Percentiles rank a stretch among this genome's conserved stretches.
Evolutionary conservation across 2,329 filamentous ascomycete genomes (phyloP).

Genomic region (Myriosclerotinia scirpicola): DNA sequence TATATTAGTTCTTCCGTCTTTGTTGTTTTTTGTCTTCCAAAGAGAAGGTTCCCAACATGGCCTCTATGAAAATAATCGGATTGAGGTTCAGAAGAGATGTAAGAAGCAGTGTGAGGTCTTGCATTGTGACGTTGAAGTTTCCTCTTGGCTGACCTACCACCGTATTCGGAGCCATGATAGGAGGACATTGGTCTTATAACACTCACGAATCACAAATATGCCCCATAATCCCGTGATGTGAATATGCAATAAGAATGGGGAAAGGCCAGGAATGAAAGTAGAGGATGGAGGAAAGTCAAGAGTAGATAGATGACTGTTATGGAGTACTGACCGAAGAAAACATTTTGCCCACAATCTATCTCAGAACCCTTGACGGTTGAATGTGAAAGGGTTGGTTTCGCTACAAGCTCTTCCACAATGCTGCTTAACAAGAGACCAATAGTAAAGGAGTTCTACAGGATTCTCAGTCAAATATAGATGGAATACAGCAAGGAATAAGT

Average conservation of each 20-base stretch:
- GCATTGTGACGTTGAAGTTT: constrained; percentile 17
- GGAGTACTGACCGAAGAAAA: constrained; percentile 30
- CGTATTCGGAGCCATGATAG: neutral
- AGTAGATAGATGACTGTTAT: constrained; percentile 4
- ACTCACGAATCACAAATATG: constrained; percentile 7
- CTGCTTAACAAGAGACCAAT: constrained; percentile 19
- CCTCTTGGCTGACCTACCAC: constrained; percentile 17
- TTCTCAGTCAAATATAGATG: constrained; percentile 1
- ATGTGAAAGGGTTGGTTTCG: constrained; percentile 18
- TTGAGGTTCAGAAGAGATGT: constrained; percentile 12
- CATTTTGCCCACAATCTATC: constrained; percentile 26
- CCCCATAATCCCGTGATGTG: constrained; percentile 20
- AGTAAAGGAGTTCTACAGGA: neutral
- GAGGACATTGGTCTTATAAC: constrained; percentile 16
- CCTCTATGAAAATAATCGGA: constrained; percentile 19
- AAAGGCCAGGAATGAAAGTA: neutral
- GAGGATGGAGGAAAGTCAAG: neutral
- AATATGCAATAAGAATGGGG: constrained; percentile 18
- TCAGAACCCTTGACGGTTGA: constrained; percentile 15
- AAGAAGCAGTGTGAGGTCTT: constrained; percentile 19
- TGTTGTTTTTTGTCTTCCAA: constrained; percentile 19
- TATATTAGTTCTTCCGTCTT: constrained; percentile 21
- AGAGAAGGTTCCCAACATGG: constrained; percentile 19
- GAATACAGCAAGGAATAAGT: constrained; percentile 7
- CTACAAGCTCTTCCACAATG: constrained; percentile 24